Base-by-base conservation (phyloP, 2,329 filamentous ascomycete species). In the Sclerotinia trifoliorum region DNA sequence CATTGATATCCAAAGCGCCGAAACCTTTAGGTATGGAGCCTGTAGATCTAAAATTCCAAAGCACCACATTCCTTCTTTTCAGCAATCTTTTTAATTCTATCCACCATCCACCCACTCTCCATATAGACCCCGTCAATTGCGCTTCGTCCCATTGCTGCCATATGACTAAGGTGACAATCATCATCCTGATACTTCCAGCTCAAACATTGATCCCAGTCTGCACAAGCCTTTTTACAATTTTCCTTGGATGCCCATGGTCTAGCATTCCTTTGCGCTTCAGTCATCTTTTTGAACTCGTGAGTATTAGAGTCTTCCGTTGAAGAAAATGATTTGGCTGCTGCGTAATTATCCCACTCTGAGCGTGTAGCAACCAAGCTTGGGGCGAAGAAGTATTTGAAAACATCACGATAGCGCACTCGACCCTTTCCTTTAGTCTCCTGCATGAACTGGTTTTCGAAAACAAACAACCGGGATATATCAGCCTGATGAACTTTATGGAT, bases 51-150 rank as follows among this genome's bases (percentile, higher is more conserved):
- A 32, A 66, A 66, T 8, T 52, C 62, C 65, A 67, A 46, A 65
- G 42, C 56, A 39, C 65, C 57, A 35, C 70, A 71, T 24, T 66
- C 39, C n/a, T 56, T 67, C 49, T 65, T 48, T 44, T 17, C 44
- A 44, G 70, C 52, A 46, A 44, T 35, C 58, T 66, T 58, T n/a
- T 42, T 26, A 35, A 72, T 69, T 49, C 71, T 61, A 8, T 71
- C 71, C 13, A 71, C 29, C 65, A 72, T 72, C 71, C 71, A 72
- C 35, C 71, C 71, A 58, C 68, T 71, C 48, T 68, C 67, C 42
- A 71, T 70, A 5, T 65, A 46, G 52, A 69, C 68, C 19, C 67
- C 67, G 7, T 62, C 67, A 26, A 71, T 68, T 11, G 63, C 67
- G 46, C 26, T 55, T 29, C 61, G 55, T 17, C 69, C 70, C 51